Base-by-base conservation (phyloP, 1,139 yeast genomes). In the Barnettozyma hawaiiensis region DNA sequence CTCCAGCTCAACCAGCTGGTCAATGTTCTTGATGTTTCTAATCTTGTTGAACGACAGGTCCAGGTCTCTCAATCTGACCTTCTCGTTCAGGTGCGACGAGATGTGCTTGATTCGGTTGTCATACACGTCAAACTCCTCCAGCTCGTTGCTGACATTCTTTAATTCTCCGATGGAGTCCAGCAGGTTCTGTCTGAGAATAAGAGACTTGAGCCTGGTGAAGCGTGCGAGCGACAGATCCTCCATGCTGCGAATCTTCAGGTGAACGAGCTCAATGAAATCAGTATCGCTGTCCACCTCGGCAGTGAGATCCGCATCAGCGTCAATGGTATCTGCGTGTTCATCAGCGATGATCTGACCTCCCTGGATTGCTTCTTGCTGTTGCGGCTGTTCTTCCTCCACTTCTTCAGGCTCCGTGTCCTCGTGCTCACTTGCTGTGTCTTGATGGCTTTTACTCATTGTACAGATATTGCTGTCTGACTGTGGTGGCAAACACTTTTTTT, bases 21-120 rank as follows among this genome's bases (percentile, higher is more conserved):
- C 86, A 35, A 92, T 54, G 60, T 90, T 86, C 65, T 86, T 86
- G 55, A 94, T 85, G 61, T 83, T 85, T 57, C 85, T 83, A 58
- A 94, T 86, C 58, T 83, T 85, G 65, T 94, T 94, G 67, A 92
- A 94, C 32, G 96, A 85, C 28, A 94, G 70, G 62, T 94, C 99
- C 52, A 94, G 69, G 42, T 63, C 73, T 45, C 64, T 72, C 57
- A 92, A 65, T 21, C 77, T 73, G 11, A 63, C 64, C 53, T 87
- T 75, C 45, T 78, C 79, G 45, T 75, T 76, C 33, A 87, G 62
- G 52, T 76, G 80, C 23, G 66, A 65, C 14, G 92, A 83, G 42
- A 92, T 86, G 59, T 90, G 97, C 49, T 83, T 79, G 52, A 94
- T 84, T 53, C 96, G 69, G 64, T 94, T 94, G 63, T 94, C 98